Conservation (phyloP, 2,329 filamentous ascomycete species). For the Periconia digitata region DNA sequence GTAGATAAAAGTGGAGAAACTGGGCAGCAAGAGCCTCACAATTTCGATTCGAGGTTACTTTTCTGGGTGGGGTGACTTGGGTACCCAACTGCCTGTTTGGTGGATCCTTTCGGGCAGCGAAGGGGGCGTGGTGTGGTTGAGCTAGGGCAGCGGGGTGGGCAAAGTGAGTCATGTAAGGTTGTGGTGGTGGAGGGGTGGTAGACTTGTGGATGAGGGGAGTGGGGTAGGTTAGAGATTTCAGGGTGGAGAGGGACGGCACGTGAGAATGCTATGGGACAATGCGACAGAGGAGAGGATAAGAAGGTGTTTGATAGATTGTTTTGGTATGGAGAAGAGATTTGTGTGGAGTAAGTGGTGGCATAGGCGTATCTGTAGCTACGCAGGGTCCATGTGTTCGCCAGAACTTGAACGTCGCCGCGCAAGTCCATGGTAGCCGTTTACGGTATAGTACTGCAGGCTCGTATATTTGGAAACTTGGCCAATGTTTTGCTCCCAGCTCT, state of each 20-base stretch:
- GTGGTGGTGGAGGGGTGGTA: background rate
- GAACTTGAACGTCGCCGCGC: constrained; percentile 7
- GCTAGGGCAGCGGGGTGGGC: too few species aligned
- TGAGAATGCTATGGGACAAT: too few species aligned
- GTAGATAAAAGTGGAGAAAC: constrained; percentile 8
- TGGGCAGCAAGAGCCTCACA: constrained; percentile 10
- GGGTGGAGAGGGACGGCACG: constrained; percentile 2
- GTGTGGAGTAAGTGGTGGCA: background rate
- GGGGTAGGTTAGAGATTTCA: background rate
- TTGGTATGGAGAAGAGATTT: background rate
- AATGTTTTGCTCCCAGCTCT: too few species aligned
- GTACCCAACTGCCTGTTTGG: constrained; percentile 5
- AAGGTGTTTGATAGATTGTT: too few species aligned
- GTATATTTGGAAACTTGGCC: too few species aligned
- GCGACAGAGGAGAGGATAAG: too few species aligned
- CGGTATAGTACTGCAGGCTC: background rate
- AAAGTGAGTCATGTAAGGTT: constrained; percentile 8
- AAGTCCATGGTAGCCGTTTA: constrained; percentile 1
- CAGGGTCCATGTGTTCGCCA: constrained; percentile 10
- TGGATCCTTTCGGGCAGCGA: constrained; percentile 11
- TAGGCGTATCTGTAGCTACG: constrained; percentile 4
- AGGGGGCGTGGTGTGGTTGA: too few species aligned
- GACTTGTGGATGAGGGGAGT: too few species aligned
- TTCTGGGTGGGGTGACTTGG: too few species aligned
- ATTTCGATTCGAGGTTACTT: background rate